Evolutionary conservation across 2,329 filamentous ascomycete species (phyloP), one percentile per base, ranked within the genome.

Genomic region (Aulographum hederae): DNA sequence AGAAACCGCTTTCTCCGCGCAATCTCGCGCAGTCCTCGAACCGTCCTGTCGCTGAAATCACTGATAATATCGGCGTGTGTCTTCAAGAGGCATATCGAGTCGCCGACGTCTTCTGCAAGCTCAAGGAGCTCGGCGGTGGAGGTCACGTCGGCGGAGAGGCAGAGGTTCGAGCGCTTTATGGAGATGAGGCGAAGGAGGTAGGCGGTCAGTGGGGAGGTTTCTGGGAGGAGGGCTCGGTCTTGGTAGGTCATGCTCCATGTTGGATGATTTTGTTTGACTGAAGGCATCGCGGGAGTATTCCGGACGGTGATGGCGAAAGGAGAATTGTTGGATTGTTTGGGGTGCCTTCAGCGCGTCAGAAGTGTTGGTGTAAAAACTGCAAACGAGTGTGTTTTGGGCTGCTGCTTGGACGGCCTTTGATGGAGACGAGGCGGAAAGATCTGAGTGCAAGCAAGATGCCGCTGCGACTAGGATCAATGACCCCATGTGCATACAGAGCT

Each of bases 41-140:
- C 62, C 2, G 67, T 70, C 35, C 65, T 57, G 36, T 66, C 61
- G 11, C 59, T 61, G 58, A 68, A 73, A 47, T 73, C 69, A 38
- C 63, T 59, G 41, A 73, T 63, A 32, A 69, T 69, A 48, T 73
- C 69, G 34, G 65, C 67, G 43, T 72, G 67, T 4, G 70, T 66
- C 48, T 72, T 69, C 34, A 73, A 54, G 18, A 73, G 48, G 39
- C 65, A 69, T 35, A 73, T 72, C 37, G 64, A 60, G 40, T 71
- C 67, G 36, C 69, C 69, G 12, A 72, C 57, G 21, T 69, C 60
- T 38, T 68, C 61, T 18, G 67, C 67, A 6, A 73, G 51, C 27
- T 56, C 53, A 13, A 73, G 47, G 13, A 73, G 57, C 40, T 66
- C 57, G 32, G 60, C 57, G 8, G 67, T 66, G 30, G 59, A 69